Base-by-base conservation (phyloP, 805 yeast genomes). In the Candida insectalens region DNA sequence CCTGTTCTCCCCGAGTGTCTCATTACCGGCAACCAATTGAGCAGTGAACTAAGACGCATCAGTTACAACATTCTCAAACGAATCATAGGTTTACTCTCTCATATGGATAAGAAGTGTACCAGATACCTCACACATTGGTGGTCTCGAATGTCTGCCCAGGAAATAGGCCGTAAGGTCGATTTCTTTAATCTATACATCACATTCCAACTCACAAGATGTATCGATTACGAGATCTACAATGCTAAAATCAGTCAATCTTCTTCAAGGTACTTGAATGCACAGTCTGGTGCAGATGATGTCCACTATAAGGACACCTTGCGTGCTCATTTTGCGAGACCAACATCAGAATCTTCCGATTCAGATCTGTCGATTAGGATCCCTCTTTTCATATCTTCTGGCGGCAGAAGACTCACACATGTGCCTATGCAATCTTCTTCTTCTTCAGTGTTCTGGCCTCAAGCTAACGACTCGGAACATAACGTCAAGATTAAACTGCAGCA, bases 151-250 rank as follows among this genome's bases (percentile, higher is more conserved):
- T 56, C 76, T 0, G 36, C 43, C 0, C 54, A 51, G 0, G 64
- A 60, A 6, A 79, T 81, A 41, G 51, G 53, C 7, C 47, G 53
- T 2, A 76, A 77, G 43, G 69, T 85, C 1, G 84, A 84, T 26
- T 59, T 81, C 21, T 46, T 83, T 32, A 88, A 87, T 47, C 62
- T 84, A 16, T 85, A 81, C 55, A 68, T 87, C 25, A 80, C 94
- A 0, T 84, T 82, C 48, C 84, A 83, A 29, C 60, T 88, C 35
- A 69, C 76, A 27, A 64, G 74, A 38, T 62, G 72, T 35, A 61
- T 67, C 41, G 67, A 52, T 47, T 53, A 47, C 32, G 53, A 50
- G 35, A 37, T 49, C 9, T 46, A 40, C 36, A 45, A 45, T 32
- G 34, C 49, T 2, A 42, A 48, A 17, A 42, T 44, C 13, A 43